Conservation (phyloP, 2,329 filamentous ascomycete species). For the Penicillium decumbens region DNA sequence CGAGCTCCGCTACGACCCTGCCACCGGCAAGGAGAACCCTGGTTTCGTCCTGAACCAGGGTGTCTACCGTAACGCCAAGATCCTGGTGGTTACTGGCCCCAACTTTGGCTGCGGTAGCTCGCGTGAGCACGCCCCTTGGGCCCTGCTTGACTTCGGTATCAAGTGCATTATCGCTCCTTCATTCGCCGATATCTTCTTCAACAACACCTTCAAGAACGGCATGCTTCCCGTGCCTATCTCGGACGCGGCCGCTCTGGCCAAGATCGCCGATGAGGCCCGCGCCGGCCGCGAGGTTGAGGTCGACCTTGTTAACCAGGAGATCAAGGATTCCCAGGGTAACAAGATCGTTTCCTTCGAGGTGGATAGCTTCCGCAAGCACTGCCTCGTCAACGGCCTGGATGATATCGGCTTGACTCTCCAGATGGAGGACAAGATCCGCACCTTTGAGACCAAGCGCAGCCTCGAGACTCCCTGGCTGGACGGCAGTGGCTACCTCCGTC, state of each 20-base stretch:
- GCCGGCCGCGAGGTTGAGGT: constrained; percentile 82
- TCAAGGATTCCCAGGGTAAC: constrained; percentile 70
- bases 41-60: constrained; percentile 87
- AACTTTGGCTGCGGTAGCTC: constrained; percentile 96
- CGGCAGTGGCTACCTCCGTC: constrained; percentile 71
- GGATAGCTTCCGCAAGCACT: constrained; percentile 92
- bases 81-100: constrained; percentile 81
- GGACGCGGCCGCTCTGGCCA: constrained; percentile 61
- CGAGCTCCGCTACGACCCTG: constrained; percentile 71
- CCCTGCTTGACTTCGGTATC: constrained; percentile 93
- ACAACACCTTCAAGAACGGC: constrained; percentile 99
- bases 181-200: constrained; percentile 93
- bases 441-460: constrained; percentile 74
- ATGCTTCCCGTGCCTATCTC: constrained; percentile 83
- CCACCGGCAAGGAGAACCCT: constrained; percentile 65
- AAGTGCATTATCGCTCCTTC: constrained; percentile 87
- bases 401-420: constrained; percentile 95
- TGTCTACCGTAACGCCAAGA: constrained; percentile 77
- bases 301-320: constrained; percentile 77
- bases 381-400: constrained; percentile 85
- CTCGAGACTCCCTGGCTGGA: constrained; percentile 85
- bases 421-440: constrained; percentile 79
- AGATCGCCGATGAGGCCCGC: constrained; percentile 69
- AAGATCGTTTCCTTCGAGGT: constrained; percentile 77
- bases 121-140: constrained; percentile 95